These are phyloP conservation scores for Mortierella sp. DNA, from an alignment of 371 early-diverging fungal genomes.

Conservation along the genomic window DNA sequence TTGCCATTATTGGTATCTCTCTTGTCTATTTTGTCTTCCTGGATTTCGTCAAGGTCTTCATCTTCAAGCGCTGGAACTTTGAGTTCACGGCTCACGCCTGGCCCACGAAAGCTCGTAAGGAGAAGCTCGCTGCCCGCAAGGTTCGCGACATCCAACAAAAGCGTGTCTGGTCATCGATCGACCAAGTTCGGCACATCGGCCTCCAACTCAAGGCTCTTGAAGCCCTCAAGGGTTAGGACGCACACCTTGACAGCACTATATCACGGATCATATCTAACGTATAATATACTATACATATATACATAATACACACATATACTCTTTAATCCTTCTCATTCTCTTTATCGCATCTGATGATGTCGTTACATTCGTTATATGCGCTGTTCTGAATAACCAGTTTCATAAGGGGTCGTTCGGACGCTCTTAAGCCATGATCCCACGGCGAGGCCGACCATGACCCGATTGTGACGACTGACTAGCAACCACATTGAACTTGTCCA, in stretches of 20 bases:
- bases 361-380: neutral
- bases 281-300: neutral
- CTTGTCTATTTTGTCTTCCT: slow-evolving; percentile 75
- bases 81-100: slow-evolving; percentile 77
- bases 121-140: slow-evolving; percentile 65
- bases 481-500: slow-evolving; percentile 51
- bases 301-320: neutral
- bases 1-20: slow-evolving; percentile 63
- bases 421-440: slow-evolving; percentile 31
- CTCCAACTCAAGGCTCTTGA: slow-evolving; percentile 40
- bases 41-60: slow-evolving; percentile 82
- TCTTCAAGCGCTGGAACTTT: slow-evolving; percentile 76
- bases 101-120: slow-evolving; percentile 73
- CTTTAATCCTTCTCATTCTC: neutral
- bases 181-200: slow-evolving; percentile 38
- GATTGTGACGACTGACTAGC: slow-evolving; percentile 18
- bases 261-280: neutral
- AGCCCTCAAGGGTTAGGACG: slow-evolving; percentile 29
- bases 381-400: no score
- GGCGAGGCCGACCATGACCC: slow-evolving; percentile 29
- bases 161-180: slow-evolving; percentile 32
- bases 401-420: no score
- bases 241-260: neutral
- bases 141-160: slow-evolving; percentile 54
- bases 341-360: neutral